phyloP scores from a whole-genome alignment of 78 protist genomes.

The Blattamonas nauphoetae region DNA sequence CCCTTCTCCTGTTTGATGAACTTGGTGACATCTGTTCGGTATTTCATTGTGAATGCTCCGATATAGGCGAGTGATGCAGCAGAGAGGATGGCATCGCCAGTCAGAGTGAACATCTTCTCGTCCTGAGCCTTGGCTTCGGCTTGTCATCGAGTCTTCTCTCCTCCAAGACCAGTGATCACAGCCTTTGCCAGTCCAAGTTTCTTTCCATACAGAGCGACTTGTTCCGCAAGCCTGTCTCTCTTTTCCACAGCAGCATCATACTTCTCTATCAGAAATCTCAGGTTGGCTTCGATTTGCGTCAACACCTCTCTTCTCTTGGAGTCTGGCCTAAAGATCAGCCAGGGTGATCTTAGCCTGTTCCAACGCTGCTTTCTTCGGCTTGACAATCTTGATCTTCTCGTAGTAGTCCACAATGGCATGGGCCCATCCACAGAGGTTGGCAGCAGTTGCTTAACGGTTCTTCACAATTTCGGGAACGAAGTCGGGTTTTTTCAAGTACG shows the following conservation, averaged over 20 bases:
- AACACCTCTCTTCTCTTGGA: constrained; percentile 17
- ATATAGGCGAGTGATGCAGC: constrained; percentile 61
- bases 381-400: constrained; percentile 47
- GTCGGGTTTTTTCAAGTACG: constrained; percentile 40
- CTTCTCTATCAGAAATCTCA: neutral
- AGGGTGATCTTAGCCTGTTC: constrained; percentile 41
- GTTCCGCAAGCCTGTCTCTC: constrained; percentile 37
- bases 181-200: constrained; percentile 57
- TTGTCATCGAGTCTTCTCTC: constrained; percentile 63
- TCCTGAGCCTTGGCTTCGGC: constrained; percentile 19
- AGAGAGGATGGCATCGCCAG: constrained; percentile 57
- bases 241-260: constrained; percentile 36
- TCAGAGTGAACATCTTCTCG: neutral
- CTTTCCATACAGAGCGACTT: constrained; percentile 18
- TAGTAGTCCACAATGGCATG: constrained; percentile 65
- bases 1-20: constrained; percentile 32
- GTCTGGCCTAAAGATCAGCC: constrained; percentile 14
- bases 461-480: constrained; percentile 43
- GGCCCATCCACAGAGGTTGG: constrained; percentile 64
- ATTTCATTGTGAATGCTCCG: constrained; percentile 61
- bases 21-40: constrained; percentile 13
- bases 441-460: constrained; percentile 55
- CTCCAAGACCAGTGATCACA: constrained; percentile 62
- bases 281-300: constrained; percentile 7
- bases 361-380: constrained; percentile 53